Evolutionary conservation across 176 grass and related monocot genomes (phyloP).

Genomic region (Raddia guianensis): DNA sequence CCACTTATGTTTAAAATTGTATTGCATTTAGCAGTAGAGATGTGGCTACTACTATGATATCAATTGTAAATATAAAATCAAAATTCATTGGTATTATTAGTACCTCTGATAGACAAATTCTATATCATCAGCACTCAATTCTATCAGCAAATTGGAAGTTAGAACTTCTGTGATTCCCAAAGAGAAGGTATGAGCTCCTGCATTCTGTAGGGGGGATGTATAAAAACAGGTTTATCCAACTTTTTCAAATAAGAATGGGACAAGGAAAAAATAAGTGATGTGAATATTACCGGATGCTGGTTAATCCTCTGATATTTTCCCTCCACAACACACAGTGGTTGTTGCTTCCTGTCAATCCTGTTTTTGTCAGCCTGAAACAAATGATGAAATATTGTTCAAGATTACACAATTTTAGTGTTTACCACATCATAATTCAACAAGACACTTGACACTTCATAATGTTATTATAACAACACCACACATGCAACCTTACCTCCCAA

Average conservation of each 20-base stretch:
- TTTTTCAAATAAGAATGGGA: slow-evolving; percentile 1
- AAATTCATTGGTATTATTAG: slow-evolving; percentile 23
- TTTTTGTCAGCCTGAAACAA: slow-evolving; percentile 63
- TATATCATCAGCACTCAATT: slow-evolving; percentile 88
- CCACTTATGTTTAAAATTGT: background rate
- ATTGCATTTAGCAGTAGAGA: background rate
- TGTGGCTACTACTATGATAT: background rate
- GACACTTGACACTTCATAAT: slow-evolving; percentile 17
- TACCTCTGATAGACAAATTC: slow-evolving; percentile 92
- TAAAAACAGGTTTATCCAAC: slow-evolving; percentile 43
- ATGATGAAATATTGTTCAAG: slow-evolving; percentile 37
- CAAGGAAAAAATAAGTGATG: slow-evolving; percentile 24
- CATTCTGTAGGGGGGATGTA: slow-evolving; percentile 52
- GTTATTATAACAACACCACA: background rate
- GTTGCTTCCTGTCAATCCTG: slow-evolving; percentile 52
- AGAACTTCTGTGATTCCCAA: slow-evolving; percentile 70
- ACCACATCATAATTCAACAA: slow-evolving; percentile 20
- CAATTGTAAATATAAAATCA: background rate
- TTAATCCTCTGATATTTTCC: slow-evolving; percentile 83
- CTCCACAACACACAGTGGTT: slow-evolving; percentile 63
- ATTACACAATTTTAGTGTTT: background rate
- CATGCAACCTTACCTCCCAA: slow-evolving; percentile 61
- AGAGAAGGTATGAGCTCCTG: slow-evolving; percentile 69
- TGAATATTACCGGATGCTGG: slow-evolving; percentile 74
- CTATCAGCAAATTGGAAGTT: slow-evolving; percentile 77